phyloP scores from a whole-genome alignment of 2,329 filamentous ascomycete species.

The Penicillium sp. region DNA sequence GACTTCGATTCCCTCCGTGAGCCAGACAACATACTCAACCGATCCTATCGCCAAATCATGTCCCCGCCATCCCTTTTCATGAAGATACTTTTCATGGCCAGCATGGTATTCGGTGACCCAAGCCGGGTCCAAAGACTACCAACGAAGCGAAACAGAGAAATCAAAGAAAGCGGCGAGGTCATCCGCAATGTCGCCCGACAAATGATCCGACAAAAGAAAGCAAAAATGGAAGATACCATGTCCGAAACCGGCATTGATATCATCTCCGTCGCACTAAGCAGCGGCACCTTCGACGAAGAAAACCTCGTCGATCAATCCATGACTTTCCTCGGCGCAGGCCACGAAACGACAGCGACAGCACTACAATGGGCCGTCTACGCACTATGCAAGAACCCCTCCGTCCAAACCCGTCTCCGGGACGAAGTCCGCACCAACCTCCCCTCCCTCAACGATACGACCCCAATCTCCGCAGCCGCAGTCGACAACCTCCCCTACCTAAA shows the following conservation, averaged over 20 bases:
- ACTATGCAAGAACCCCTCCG: conserved; percentile 63
- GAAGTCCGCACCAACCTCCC: conserved; percentile 66
- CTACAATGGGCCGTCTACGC: conserved; percentile 74
- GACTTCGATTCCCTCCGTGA: conserved; percentile 68
- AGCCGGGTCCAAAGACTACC: conserved; percentile 65
- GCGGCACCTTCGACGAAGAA: conserved; percentile 72
- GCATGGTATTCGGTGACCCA: conserved; percentile 59
- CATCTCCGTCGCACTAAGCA: conserved; percentile 74
- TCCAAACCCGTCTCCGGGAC: conserved; percentile 65
- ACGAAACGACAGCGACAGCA: conserved; percentile 74
- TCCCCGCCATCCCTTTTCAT: conserved; percentile 14
- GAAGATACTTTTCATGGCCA: conserved; percentile 57
- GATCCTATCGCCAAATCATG: conserved; percentile 32
- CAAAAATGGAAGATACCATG: conserved; percentile 41
- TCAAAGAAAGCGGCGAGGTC: conserved; percentile 55
- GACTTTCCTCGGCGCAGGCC: conserved; percentile 81
- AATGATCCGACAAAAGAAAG: conserved; percentile 70
- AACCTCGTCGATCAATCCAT: conserved; percentile 85
- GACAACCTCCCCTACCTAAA: conserved; percentile 76
- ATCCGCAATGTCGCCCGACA: conserved; percentile 67
- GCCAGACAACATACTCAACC: conserved; percentile 58
- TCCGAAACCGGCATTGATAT: conserved; percentile 63
- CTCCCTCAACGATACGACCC: conserved; percentile 53
- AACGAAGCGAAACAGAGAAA: conserved; percentile 66
- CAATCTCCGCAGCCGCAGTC: conserved; percentile 59